Base-by-base conservation (phyloP, 441 rosid genomes). In the Bocquillonia castaneifolia region DNA sequence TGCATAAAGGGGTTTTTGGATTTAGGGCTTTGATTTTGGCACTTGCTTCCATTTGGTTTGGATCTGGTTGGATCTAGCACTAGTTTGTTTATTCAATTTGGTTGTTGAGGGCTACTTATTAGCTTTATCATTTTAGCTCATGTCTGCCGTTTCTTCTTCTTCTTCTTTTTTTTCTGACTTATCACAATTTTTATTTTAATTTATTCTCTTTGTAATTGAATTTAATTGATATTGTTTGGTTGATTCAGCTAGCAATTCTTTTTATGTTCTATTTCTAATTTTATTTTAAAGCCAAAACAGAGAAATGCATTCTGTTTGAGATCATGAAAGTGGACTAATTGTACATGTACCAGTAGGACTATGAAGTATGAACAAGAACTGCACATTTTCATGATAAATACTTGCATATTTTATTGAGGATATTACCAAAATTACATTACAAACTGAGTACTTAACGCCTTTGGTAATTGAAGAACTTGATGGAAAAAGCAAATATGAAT, bases 1-100 rank as follows among this genome's bases (percentile, higher is more conserved):
- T 37, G 60, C 64, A 26, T 4, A 45, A 45, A 42, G 78, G 84
- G 48, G 64, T 71, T 54, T 52, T 73, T 45, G 75, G 73, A 50
- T 69, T 73, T 7, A 74, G 64, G 58, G 78, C 75, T 53, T 55
- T 79, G 28, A 42, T 64, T 60, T 50, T 77, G 51, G 70, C 78
- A 28, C 42, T 79, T 60, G 79, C 73, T 76, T 80, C 72, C 22
- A 36, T 82, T 52, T 82, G 79, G 81, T 60, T 80, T 71, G 78
- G 78, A 61, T 70, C 66, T 79, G 74, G 79, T 42, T 76, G 80
- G 79, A 68, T 78, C 75, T 74, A 70, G 76, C 20, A 28, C 28
- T 68, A 7, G 44, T 44, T 28, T 22, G 1, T n/a, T 71, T n/a
- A 28, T 56, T 17, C 25, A 42, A 23, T 52, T 65, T 42, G 26